phyloP scores from a whole-genome alignment of 768 basidiomycete species.

The Suillus bovinus region DNA sequence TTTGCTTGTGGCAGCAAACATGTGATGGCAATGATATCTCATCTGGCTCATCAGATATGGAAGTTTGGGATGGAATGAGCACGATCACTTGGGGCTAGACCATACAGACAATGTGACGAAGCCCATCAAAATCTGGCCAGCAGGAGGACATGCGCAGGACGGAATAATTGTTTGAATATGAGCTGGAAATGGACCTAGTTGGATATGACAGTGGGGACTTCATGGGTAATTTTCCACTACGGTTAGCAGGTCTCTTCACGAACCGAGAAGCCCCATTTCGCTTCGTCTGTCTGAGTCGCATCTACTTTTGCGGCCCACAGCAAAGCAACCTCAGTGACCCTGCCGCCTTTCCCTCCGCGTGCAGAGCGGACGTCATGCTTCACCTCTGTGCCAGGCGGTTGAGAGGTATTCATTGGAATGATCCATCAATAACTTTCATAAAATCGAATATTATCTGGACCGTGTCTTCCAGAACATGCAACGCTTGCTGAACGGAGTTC shows the following conservation, averaged over 20 bases:
- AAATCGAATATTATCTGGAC: constrained; percentile 30
- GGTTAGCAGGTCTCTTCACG: constrained; percentile 15
- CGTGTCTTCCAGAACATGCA: constrained; percentile 35
- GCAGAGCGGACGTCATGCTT: constrained; percentile 78
- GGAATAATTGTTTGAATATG: too few relatives aligned
- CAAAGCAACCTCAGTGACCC: constrained; percentile 70
- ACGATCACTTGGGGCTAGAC: constrained; percentile 82
- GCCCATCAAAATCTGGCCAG: constrained; percentile 61
- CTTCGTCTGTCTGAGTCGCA: too few relatives aligned
- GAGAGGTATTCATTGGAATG: constrained; percentile 24
- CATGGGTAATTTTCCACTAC: constrained; percentile 11
- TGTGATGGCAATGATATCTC: constrained; percentile 46
- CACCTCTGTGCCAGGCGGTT: constrained; percentile 47
- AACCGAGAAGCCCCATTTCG: constrained; percentile 9
- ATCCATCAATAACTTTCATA: constrained; percentile 21
- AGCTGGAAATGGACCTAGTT: constrained; percentile 29
- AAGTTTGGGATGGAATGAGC: constrained; percentile 97
- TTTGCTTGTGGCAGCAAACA: constrained; percentile 88
- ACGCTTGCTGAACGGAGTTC: constrained; percentile 38
- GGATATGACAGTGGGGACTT: too few relatives aligned
- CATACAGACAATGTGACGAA: constrained; percentile 50
- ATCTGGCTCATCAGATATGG: constrained; percentile 22
- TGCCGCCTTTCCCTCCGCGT: constrained; percentile 74
- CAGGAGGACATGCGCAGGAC: constrained; percentile 12
- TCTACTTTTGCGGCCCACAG: constrained; percentile 66